Conservation (phyloP, 2,329 filamentous ascomycete genomes). For the Sporothrix pallida region DNA sequence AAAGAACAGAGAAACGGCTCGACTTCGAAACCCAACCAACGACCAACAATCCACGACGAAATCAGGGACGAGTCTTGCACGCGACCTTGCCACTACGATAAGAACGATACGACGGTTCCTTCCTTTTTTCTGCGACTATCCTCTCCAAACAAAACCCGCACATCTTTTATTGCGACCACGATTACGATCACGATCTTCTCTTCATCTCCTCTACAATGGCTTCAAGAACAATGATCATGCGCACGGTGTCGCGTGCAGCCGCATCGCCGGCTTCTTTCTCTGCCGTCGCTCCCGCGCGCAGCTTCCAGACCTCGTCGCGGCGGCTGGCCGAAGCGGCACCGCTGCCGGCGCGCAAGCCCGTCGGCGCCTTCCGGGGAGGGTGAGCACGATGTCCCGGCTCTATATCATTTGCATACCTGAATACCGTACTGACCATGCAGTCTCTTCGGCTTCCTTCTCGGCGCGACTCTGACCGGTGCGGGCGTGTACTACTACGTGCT, state of each 20-base stretch:
- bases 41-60: background rate
- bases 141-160: background rate
- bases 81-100: slow-evolving; percentile 26
- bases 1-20: background rate
- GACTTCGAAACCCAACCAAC: background rate
- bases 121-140: background rate
- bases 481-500: slow-evolving; percentile 92
- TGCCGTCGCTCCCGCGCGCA: slow-evolving; percentile 45
- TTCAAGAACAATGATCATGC: slow-evolving; percentile 51
- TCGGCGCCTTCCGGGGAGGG: slow-evolving; percentile 68
- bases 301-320: slow-evolving; percentile 58
- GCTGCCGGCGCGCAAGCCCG: slow-evolving; percentile 62
- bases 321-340: slow-evolving; percentile 53
- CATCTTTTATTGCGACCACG: background rate
- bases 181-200: background rate
- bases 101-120: background rate
- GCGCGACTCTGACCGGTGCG: slow-evolving; percentile 76
- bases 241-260: slow-evolving; percentile 43
- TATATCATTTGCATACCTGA: background rate
- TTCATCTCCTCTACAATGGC: slow-evolving; percentile 47
- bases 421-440: slow-evolving; percentile 52
- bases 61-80: background rate
- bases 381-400: slow-evolving; percentile 46
- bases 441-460: slow-evolving; percentile 88
- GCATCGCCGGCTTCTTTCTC: slow-evolving; percentile 33